A percentile compares a stretch with the other conserved stretches of the same genome.
Conservation (phyloP, 805 yeast genomes). For the Wickerhamomyces chaumierensis region DNA sequence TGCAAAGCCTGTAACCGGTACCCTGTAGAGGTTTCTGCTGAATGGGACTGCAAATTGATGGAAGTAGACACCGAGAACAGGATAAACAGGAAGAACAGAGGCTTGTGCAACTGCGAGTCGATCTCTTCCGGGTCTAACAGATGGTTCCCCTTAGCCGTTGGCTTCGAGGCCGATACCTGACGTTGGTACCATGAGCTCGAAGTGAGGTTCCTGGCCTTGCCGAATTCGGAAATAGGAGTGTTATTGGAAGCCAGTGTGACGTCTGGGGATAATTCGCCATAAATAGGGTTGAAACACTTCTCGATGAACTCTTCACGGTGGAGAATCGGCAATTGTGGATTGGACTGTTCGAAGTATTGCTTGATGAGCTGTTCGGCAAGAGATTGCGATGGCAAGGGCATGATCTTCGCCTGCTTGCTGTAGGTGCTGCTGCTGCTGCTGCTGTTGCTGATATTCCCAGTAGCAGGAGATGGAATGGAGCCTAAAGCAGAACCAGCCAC, state of each 20-base stretch:
- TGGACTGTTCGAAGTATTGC: slow-evolving; percentile 65
- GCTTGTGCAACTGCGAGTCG: slow-evolving; percentile 36
- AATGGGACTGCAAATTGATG: slow-evolving; percentile 57
- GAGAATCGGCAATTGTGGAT: slow-evolving; percentile 72
- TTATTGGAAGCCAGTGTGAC: slow-evolving; percentile 49
- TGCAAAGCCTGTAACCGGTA: slow-evolving; percentile 56
- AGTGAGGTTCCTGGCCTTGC: not conserved
- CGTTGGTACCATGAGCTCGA: slow-evolving; percentile 35
- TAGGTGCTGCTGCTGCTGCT: not conserved
- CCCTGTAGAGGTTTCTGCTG: slow-evolving; percentile 54
- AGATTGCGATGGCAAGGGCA: slow-evolving; percentile 48
- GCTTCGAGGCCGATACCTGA: slow-evolving; percentile 11
- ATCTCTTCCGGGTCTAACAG: slow-evolving; percentile 18
- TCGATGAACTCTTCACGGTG: slow-evolving; percentile 71
- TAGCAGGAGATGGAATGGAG: no score
- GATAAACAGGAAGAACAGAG: slow-evolving; percentile 63
- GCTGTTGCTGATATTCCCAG: no score
- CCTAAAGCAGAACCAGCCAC: no score
- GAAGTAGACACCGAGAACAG: slow-evolving; percentile 76
- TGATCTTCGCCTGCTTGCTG: not conserved
- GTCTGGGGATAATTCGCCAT: slow-evolving; percentile 50
- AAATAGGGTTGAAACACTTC: slow-evolving; percentile 63
- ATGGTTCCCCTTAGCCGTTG: no score
- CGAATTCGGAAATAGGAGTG: slow-evolving; percentile 33
- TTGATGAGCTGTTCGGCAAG: slow-evolving; percentile 58